Conservation (phyloP, 2,329 filamentous ascomycete species). For the Sclerotinia minor region DNA sequence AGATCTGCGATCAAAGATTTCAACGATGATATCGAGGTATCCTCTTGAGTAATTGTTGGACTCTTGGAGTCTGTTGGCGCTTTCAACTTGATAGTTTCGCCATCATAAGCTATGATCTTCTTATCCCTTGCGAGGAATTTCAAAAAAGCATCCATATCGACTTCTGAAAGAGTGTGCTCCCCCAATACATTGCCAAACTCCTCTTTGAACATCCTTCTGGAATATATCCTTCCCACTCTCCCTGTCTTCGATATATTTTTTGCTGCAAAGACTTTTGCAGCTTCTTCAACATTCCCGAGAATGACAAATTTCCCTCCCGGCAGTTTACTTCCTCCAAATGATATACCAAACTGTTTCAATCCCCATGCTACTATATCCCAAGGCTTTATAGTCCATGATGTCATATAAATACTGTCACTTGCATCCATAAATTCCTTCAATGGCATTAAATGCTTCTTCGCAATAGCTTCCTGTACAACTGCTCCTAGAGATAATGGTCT, state of each 20-base stretch:
- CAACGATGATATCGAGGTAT: conserved; percentile 78
- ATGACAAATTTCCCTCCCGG: conserved; percentile 65
- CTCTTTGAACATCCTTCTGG: conserved; percentile 62
- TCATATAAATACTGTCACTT: conserved; percentile 74
- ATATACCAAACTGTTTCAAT: conserved; percentile 65
- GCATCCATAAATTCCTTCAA: conserved; percentile 65
- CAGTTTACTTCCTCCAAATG: conserved; percentile 55
- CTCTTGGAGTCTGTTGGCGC: conserved; percentile 47
- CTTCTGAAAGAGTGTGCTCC: conserved; percentile 55
- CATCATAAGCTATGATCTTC: conserved; percentile 58
- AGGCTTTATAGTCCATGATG: conserved; percentile 64
- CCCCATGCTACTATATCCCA: conserved; percentile 76
- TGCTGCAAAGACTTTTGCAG: conserved; percentile 55
- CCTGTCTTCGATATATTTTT: conserved; percentile 47
- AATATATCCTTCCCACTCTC: conserved; percentile 67
- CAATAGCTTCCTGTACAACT: conserved; percentile 73
- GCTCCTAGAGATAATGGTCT: conserved; percentile 76
- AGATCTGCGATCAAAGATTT: conserved; percentile 76
- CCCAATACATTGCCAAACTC: conserved; percentile 57
- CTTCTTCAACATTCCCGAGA: conserved; percentile 60
- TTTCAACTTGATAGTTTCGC: conserved; percentile 73
- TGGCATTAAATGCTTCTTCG: conserved; percentile 67
- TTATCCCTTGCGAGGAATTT: conserved; percentile 70
- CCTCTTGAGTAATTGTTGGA: conserved; percentile 67
- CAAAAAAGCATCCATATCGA: conserved; percentile 69